phyloP scores from a whole-genome alignment of 148 eudicot species.

The Amaranthus hypochondriacus region DNA sequence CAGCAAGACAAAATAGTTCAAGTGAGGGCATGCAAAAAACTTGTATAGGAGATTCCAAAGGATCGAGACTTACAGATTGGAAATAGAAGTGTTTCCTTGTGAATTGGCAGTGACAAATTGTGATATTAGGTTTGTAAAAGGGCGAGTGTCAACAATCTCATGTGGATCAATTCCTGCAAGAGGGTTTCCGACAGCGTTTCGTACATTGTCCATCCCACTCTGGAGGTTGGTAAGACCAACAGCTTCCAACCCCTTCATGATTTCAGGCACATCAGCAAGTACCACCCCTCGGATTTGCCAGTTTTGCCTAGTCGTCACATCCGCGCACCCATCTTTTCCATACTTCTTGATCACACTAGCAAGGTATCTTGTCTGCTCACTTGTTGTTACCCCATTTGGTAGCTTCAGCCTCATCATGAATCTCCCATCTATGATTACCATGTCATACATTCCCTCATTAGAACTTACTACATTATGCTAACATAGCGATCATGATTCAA shows the following conservation, averaged over 20 bases:
- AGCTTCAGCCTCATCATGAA: conserved; percentile 99
- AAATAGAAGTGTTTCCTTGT: conserved; percentile 55
- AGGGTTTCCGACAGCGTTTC: conserved; percentile 94
- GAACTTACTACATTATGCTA: not conserved
- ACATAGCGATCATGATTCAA: not conserved
- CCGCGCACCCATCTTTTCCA: conserved; percentile 92
- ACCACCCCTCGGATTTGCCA: conserved; percentile 98
- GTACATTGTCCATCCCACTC: conserved; percentile 97
- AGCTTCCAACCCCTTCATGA: conserved; percentile 61
- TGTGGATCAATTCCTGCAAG: conserved; percentile 91
- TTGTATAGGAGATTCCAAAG: not conserved
- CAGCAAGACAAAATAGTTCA: not conserved
- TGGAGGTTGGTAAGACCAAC: conserved; percentile 95
- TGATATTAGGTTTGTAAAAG: conserved; percentile 65
- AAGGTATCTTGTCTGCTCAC: conserved; percentile 81
- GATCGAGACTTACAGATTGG: conserved; percentile 63
- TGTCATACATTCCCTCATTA: not conserved
- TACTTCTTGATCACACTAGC: conserved; percentile 86
- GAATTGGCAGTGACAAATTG: conserved; percentile 82
- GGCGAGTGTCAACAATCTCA: conserved; percentile 89
- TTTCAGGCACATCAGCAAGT: conserved; percentile 81
- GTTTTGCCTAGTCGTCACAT: conserved; percentile 92
- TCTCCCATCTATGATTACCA: conserved; percentile 60
- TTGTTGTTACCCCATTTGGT: conserved; percentile 93
- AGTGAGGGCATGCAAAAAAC: not conserved